Evolutionary conservation across 257 asterid species (phyloP).

Genomic region (Solanum megistacrolobum): DNA sequence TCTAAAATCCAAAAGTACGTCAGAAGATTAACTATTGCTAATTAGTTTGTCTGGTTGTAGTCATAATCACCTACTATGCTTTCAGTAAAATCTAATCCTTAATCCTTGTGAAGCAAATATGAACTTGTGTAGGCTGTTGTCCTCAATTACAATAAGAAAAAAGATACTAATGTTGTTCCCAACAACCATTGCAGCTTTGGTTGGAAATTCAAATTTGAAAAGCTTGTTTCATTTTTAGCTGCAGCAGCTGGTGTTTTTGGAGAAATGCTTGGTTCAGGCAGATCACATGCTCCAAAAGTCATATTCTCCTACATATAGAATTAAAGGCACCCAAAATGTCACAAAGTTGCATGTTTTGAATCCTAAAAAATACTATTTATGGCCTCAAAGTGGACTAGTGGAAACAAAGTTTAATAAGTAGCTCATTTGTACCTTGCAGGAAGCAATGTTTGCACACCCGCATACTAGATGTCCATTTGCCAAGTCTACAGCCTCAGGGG

Average conservation of each 20-base stretch:
- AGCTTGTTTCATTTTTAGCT: slow-evolving; percentile 22
- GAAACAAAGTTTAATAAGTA: background rate
- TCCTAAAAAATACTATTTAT: background rate
- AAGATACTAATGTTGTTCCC: slow-evolving; percentile 13
- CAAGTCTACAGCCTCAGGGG: slow-evolving; percentile 64
- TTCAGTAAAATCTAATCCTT: background rate
- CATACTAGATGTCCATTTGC: slow-evolving; percentile 79
- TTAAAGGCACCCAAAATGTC: background rate
- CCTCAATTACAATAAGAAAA: slow-evolving; percentile 11
- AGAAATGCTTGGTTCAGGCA: slow-evolving; percentile 22
- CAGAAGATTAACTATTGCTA: background rate
- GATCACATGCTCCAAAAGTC: slow-evolving; percentile 60
- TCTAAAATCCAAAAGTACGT: background rate
- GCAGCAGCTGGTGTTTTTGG: slow-evolving; percentile 19
- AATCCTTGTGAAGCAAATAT: background rate
- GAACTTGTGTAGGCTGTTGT: background rate
- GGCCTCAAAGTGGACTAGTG: background rate
- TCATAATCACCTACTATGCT: background rate
- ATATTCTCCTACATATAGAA: slow-evolving; percentile 39
- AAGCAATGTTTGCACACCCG: slow-evolving; percentile 60
- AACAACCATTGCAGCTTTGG: slow-evolving; percentile 30
- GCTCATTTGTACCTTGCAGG: slow-evolving; percentile 54
- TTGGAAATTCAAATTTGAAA: slow-evolving; percentile 14
- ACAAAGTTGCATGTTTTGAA: background rate
- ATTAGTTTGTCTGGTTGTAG: background rate